Percentiles rank a stretch among this genome's conserved stretches.
Conservation (phyloP, 164 flowering plant species). For the Nymphaea colorata region DNA sequence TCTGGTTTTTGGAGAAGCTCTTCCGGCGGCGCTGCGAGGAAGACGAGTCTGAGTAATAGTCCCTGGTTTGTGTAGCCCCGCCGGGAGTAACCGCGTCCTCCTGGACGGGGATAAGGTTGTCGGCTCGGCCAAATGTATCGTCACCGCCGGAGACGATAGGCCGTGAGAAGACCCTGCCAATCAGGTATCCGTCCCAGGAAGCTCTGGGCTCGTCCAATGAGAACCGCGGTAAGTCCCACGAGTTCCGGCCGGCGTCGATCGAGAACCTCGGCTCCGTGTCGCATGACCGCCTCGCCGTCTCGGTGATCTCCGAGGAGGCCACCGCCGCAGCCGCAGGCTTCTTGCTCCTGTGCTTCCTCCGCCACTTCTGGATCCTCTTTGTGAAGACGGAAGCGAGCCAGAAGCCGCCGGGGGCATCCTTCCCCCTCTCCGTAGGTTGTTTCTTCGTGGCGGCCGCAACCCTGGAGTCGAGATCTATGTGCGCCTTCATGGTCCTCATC, state of each 20-base stretch:
- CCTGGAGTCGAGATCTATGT: slow-evolving; percentile 65
- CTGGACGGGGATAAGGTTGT: slow-evolving; percentile 65
- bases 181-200: slow-evolving; percentile 89
- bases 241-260: slow-evolving; percentile 39
- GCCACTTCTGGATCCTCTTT: slow-evolving; percentile 79
- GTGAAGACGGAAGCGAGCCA: slow-evolving; percentile 75
- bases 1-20: slow-evolving; percentile 22
- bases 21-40: slow-evolving; percentile 50
- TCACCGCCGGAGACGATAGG: slow-evolving; percentile 31
- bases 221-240: slow-evolving; percentile 55
- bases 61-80: slow-evolving; percentile 81
- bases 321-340: slow-evolving; percentile 19
- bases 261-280: slow-evolving; percentile 44
- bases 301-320: slow-evolving; percentile 74
- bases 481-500: slow-evolving; percentile 77
- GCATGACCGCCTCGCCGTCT: slow-evolving; percentile 71
- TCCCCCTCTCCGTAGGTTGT: slow-evolving; percentile 14
- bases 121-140: slow-evolving; percentile 38
- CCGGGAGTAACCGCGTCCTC: slow-evolving; percentile 59
- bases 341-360: slow-evolving; percentile 57
- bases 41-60: slow-evolving; percentile 68
- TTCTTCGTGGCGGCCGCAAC: slow-evolving; percentile 21
- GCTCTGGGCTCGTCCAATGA: slow-evolving; percentile 89
- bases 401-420: slow-evolving; percentile 61
- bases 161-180: slow-evolving; percentile 30